phyloP scores from a whole-genome alignment of 164 flowering plant species.

The Macadamia integrifolia region DNA sequence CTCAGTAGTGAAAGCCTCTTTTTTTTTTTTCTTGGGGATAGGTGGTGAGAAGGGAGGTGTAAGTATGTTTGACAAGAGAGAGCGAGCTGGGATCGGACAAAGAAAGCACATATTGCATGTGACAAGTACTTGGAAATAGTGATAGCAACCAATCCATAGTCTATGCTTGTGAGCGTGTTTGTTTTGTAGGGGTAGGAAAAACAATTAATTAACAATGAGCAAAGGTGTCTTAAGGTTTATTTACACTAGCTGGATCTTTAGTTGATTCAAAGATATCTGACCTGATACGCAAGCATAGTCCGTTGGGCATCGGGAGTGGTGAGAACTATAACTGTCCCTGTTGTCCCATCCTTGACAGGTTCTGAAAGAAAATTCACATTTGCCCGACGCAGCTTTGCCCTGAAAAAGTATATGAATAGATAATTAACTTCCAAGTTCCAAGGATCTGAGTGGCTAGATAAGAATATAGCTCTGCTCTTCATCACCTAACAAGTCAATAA shows the following conservation, averaged over 20 bases:
- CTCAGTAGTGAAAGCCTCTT: too few species aligned
- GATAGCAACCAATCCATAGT: too few species aligned
- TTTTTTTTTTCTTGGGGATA: too few species aligned
- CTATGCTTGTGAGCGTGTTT: too few species aligned
- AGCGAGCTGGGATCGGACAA: too few species aligned
- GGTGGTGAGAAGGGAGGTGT: too few species aligned
- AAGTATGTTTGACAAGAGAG: too few species aligned
- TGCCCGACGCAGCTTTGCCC: slow-evolving; percentile 78
- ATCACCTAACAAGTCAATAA: background rate
- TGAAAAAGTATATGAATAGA: slow-evolving; percentile 12
- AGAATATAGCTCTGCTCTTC: background rate
- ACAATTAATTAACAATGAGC: too few species aligned
- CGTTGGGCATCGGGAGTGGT: slow-evolving; percentile 99
- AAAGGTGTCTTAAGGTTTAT: background rate
- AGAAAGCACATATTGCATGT: too few species aligned
- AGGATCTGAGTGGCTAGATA: background rate
- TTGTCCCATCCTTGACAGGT: slow-evolving; percentile 88
- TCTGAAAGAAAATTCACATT: slow-evolving; percentile 81
- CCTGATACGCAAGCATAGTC: slow-evolving; percentile 97
- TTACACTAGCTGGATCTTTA: background rate
- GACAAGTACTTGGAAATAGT: too few species aligned
- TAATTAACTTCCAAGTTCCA: background rate
- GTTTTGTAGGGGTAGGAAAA: too few species aligned
- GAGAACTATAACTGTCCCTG: slow-evolving; percentile 96
- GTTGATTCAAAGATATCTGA: slow-evolving; percentile 14